These are phyloP conservation scores for Syncephalastrum sp. DNA, from an alignment of 371 early-diverging fungal species.

Conservation along the genomic window DNA sequence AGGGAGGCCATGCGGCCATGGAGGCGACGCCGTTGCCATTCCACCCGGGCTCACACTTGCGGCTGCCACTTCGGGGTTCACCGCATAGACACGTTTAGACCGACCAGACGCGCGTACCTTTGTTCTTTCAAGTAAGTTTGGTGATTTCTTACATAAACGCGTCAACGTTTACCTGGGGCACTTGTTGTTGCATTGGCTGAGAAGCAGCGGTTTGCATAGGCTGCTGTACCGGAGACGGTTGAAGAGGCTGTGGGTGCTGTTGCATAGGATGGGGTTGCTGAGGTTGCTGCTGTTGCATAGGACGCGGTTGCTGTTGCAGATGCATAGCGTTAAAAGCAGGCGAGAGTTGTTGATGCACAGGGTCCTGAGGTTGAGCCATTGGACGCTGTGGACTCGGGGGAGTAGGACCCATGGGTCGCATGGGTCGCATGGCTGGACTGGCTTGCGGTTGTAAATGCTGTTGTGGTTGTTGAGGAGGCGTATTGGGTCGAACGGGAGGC, in stretches of 20 bases:
- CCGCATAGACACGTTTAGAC: constrained; percentile 41
- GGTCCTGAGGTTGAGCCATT: too few species aligned
- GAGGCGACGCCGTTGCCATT: constrained; percentile 10
- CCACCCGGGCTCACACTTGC: constrained; percentile 6
- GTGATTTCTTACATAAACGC: too few species aligned
- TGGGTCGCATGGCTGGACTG: too few species aligned
- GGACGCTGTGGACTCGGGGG: too few species aligned
- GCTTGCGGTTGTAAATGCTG: constrained; percentile 5
- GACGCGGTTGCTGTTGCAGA: background rate
- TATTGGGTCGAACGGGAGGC: constrained; percentile 29
- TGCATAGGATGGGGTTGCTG: background rate
- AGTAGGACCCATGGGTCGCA: too few species aligned
- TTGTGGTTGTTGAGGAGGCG: constrained; percentile 25
- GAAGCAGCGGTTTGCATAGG: constrained; percentile 4
- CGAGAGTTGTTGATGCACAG: background rate
- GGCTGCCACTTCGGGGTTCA: constrained; percentile 27
- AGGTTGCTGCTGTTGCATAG: background rate
- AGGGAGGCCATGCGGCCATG: constrained; percentile 23
- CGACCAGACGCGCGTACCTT: constrained; percentile 12
- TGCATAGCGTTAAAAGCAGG: background rate
- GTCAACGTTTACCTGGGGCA: background rate
- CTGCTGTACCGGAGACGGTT: background rate
- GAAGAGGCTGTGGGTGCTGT: constrained; percentile 1
- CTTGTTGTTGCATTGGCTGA: background rate
- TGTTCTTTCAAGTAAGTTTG: background rate